Evolutionary conservation across 2,329 filamentous ascomycete species (phyloP).

Genomic region (Calycina herbarum): DNA sequence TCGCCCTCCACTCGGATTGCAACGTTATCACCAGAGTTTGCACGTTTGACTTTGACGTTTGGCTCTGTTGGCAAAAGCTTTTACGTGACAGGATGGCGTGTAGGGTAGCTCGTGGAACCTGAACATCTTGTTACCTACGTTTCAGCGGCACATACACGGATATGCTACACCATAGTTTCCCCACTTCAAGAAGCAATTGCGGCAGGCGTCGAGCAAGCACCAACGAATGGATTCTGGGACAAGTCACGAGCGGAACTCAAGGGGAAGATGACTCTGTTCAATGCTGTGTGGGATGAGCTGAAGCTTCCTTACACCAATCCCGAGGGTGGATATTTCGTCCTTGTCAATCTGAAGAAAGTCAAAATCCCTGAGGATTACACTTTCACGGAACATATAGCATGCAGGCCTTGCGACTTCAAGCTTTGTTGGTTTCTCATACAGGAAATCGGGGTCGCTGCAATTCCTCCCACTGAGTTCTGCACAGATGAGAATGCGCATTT

Average conservation of each 20-base stretch:
- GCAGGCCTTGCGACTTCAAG: slow-evolving; percentile 88
- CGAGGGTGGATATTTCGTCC: slow-evolving; percentile 95
- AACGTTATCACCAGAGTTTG: slow-evolving; percentile 86
- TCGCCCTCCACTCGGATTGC: slow-evolving; percentile 91
- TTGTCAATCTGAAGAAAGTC: slow-evolving; percentile 90
- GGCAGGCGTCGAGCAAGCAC: slow-evolving; percentile 90
- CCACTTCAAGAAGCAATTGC: slow-evolving; percentile 93
- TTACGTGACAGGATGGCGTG: slow-evolving; percentile 95
- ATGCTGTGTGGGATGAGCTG: slow-evolving; percentile 74
- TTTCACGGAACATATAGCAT: slow-evolving; percentile 86
- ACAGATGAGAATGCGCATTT: slow-evolving; percentile 82
- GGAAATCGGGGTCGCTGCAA: slow-evolving; percentile 91
- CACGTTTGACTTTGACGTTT: slow-evolving; percentile 84
- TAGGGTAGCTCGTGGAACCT: slow-evolving; percentile 90
- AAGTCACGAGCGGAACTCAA: slow-evolving; percentile 83
- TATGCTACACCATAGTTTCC: slow-evolving; percentile 92
- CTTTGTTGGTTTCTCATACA: slow-evolving; percentile 96
- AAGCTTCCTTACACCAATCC: slow-evolving; percentile 68
- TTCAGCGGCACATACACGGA: slow-evolving; percentile 89
- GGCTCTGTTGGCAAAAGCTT: slow-evolving; percentile 97
- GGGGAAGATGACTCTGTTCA: slow-evolving; percentile 83
- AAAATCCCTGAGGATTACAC: slow-evolving; percentile 79
- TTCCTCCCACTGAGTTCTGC: slow-evolving; percentile 97
- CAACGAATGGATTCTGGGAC: slow-evolving; percentile 83
- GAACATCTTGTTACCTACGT: slow-evolving; percentile 89